A percentile compares a stretch with the other conserved stretches of the same genome.
These are phyloP conservation scores for Fennellomyces sp. DNA, from an alignment of 371 early-diverging fungal species.

Conservation along the genomic window DNA sequence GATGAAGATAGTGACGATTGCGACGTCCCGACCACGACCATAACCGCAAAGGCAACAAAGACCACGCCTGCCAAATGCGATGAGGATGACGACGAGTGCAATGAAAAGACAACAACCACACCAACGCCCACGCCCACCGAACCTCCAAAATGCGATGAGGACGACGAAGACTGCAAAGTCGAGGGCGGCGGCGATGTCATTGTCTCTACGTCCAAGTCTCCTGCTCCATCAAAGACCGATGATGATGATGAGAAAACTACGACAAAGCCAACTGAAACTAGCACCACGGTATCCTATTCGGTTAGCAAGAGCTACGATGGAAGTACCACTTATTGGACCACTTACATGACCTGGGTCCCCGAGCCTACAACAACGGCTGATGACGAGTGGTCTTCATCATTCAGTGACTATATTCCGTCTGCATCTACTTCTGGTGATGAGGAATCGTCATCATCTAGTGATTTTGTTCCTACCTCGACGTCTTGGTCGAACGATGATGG, in stretches of 20 bases:
- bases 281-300: neutral
- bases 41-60: neutral
- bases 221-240: neutral
- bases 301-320: slow-evolving; percentile 8
- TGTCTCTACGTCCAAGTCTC: neutral
- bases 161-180: neutral
- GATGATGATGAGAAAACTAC: slow-evolving; percentile 4
- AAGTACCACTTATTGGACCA: neutral
- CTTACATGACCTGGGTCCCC: neutral
- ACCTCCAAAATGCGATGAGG: too few relatives aligned
- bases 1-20: neutral
- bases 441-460: neutral
- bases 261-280: neutral
- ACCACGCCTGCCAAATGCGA: slow-evolving; percentile 3
- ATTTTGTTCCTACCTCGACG: too few relatives aligned
- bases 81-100: slow-evolving; percentile 6
- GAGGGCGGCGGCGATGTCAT: neutral
- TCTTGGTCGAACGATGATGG: too few relatives aligned
- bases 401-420: neutral
- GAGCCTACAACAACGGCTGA: neutral
- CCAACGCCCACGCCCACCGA: neutral
- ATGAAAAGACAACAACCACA: neutral
- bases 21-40: neutral
- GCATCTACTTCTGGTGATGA: neutral
- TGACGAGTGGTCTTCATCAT: slow-evolving; percentile 5